phyloP scores from a whole-genome alignment of 768 basidiomycete species.

The Boletus pseudo-olivaceus region DNA sequence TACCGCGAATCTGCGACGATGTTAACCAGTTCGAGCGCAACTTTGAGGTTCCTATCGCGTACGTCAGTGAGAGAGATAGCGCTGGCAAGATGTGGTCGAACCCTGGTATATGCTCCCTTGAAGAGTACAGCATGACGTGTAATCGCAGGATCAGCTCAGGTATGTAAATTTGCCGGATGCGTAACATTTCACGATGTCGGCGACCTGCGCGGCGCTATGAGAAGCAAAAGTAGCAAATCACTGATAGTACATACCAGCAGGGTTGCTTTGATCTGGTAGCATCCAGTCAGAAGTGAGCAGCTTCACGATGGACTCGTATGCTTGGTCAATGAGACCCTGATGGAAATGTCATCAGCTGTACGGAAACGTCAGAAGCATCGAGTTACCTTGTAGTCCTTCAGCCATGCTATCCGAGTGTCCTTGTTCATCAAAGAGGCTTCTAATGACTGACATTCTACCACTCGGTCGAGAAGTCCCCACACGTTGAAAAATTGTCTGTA shows the following conservation, averaged over 20 bases:
- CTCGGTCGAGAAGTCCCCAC: conserved; percentile 62
- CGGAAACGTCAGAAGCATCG: background rate
- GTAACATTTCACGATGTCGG: conserved; percentile 61
- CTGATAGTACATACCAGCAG: conserved; percentile 28
- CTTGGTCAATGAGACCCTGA: conserved; percentile 60
- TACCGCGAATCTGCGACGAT: conserved; percentile 86
- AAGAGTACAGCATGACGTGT: conserved; percentile 66
- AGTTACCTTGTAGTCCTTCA: conserved; percentile 59
- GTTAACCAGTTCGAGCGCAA: conserved; percentile 73
- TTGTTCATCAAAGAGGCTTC: conserved; percentile 56
- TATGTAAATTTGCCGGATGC: conserved; percentile 85
- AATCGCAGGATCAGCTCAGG: conserved; percentile 88
- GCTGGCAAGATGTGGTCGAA: conserved; percentile 34
- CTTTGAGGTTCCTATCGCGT: conserved; percentile 63
- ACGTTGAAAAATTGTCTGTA: conserved; percentile 77
- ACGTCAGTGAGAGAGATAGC: conserved; percentile 1
- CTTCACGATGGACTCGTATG: conserved; percentile 61
- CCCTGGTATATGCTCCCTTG: conserved; percentile 63
- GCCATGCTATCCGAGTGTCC: conserved; percentile 58
- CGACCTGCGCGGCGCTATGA: conserved; percentile 42
- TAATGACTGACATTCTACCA: conserved; percentile 57
- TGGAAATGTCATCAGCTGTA: background rate
- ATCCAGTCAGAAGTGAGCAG: conserved; percentile 80
- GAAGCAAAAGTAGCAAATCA: background rate
- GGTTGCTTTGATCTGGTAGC: conserved; percentile 48